A percentile compares a stretch with the other conserved stretches of the same genome.
These are phyloP conservation scores for Lojkania enalia DNA, from an alignment of 2,329 filamentous ascomycete genomes.

Conservation along the genomic window DNA sequence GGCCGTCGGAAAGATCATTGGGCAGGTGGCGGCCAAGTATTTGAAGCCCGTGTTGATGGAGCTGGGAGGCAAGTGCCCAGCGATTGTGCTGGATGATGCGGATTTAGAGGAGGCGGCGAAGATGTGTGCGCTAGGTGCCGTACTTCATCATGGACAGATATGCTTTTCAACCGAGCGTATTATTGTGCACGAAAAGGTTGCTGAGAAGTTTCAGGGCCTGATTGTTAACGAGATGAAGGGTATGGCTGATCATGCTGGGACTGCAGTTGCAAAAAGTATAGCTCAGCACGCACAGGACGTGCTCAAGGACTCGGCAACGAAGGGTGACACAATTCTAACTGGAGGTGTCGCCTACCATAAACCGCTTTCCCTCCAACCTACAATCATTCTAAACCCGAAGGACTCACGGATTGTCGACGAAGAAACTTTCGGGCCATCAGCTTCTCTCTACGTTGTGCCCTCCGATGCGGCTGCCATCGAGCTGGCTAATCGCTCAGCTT, in stretches of 20 bases:
- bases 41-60: slow-evolving; percentile 65
- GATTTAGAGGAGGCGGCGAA: slow-evolving; percentile 50
- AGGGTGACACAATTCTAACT: slow-evolving; percentile 31
- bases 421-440: slow-evolving; percentile 38
- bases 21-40: slow-evolving; percentile 43
- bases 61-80: slow-evolving; percentile 51
- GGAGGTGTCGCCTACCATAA: slow-evolving; percentile 11
- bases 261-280: slow-evolving; percentile 10
- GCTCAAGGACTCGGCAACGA: slow-evolving; percentile 14
- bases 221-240: slow-evolving; percentile 9
- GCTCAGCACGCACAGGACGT: slow-evolving; percentile 14
- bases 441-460: slow-evolving; percentile 25
- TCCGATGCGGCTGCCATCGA: slow-evolving; percentile 37
- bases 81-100: slow-evolving; percentile 51
- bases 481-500: slow-evolving; percentile 33
- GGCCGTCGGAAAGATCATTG: slow-evolving; percentile 39
- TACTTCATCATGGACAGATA: slow-evolving; percentile 28
- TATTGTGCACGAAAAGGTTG: slow-evolving; percentile 27
- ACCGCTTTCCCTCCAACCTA: slow-evolving; percentile 8
- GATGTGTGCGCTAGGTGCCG: slow-evolving; percentile 19
- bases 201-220: slow-evolving; percentile 18
- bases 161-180: slow-evolving; percentile 29
- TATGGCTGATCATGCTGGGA: slow-evolving; percentile 1
- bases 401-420: slow-evolving; percentile 30
- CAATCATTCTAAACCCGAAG: slow-evolving; percentile 13